Evolutionary conservation across 1,284 basidiomycete species (phyloP), one percentile per base, ranked within the genome.

Genomic region (Flammula alnicola): DNA sequence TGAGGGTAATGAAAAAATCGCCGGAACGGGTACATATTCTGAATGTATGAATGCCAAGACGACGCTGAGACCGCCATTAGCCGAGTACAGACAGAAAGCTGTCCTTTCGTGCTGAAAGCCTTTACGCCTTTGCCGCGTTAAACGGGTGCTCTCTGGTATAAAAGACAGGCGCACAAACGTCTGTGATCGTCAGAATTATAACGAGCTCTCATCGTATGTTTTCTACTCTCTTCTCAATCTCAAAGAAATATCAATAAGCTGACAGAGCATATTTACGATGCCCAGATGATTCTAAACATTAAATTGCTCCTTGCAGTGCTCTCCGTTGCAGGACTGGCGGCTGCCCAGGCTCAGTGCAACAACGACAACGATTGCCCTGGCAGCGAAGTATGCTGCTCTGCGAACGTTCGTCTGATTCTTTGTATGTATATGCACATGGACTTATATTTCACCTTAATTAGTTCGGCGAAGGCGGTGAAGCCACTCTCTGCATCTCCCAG

Each of bases 381-480:
- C 19, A 47, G 44, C 14, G 44, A 47, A 37, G 44, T 47, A 35
- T 47, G 44, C 36, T 47, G 44, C 29, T 29, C 11, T 5, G 44
- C 44, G 12, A 39, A 47, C 11, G 44, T 47, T 2, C 3, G 44
- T 25, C 25, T 10, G 3, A n/a, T 20, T 12, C 5, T 14, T 38
- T 0, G n/a, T n/a, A 16, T 23, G 3, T 25, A 9, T 8, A 17
- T 39, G 25, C 1, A 3, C 9, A 6, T 6, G 8, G 4, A 16
- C 25, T 12, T 1, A 14, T 25, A 16, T 25, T 25, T 31, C 25
- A 3, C 11, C 25, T 8, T 44, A 11, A 5, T 3, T 14, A 47
- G 44, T 47, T 46, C 17, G 44, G 44, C 14, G 44, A 46, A 46
- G 44, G 44, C 8, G 44, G 44, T 1, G 12, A 46, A 25, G 44